phyloP scores from a whole-genome alignment of 768 basidiomycete genomes.

The Lentinus brumalis region DNA sequence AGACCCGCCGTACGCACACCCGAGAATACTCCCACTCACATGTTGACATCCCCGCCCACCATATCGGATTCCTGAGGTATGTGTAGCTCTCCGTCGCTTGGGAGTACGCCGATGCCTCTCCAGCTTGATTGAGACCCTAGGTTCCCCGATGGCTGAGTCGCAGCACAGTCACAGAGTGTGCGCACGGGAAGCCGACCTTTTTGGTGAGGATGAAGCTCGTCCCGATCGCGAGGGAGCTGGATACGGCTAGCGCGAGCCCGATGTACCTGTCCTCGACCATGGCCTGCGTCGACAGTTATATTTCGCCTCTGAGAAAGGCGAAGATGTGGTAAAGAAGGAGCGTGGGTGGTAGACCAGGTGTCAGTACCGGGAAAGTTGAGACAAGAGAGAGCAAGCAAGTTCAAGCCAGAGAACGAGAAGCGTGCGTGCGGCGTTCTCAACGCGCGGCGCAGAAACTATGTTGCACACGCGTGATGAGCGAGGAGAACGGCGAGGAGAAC shows the following conservation, averaged over 20 bases:
- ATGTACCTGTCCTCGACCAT: constrained; percentile 96
- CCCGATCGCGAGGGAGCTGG: constrained; percentile 85
- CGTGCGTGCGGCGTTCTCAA: not conserved
- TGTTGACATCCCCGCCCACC: constrained; percentile 96
- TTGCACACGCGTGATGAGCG: not conserved
- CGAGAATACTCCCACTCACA: constrained; percentile 55
- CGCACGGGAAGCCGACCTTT: constrained; percentile 60
- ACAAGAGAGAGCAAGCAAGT: not conserved
- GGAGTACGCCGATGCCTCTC: constrained; percentile 52
- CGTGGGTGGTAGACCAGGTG: constrained; percentile 5
- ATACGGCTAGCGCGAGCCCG: constrained; percentile 85
- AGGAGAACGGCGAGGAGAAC: constrained; percentile 1
- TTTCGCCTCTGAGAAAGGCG: not conserved
- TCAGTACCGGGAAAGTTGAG: not conserved
- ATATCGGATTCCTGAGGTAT: constrained; percentile 89
- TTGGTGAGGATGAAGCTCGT: constrained; percentile 99
- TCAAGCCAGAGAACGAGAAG: not conserved
- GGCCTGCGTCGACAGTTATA: not conserved
- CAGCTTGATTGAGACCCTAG: constrained; percentile 90
- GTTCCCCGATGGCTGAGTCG: not conserved
- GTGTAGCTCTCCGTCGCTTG: constrained; percentile 79
- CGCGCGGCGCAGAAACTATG: not conserved
- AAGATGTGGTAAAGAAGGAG: constrained; percentile 7
- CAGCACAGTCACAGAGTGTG: not conserved
- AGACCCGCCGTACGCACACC: not conserved